A percentile compares a stretch with the other conserved stretches of the same genome.
These are phyloP conservation scores for Brettanomyces anomalus DNA, from an alignment of 805 yeast genomes.

Conservation along the genomic window DNA sequence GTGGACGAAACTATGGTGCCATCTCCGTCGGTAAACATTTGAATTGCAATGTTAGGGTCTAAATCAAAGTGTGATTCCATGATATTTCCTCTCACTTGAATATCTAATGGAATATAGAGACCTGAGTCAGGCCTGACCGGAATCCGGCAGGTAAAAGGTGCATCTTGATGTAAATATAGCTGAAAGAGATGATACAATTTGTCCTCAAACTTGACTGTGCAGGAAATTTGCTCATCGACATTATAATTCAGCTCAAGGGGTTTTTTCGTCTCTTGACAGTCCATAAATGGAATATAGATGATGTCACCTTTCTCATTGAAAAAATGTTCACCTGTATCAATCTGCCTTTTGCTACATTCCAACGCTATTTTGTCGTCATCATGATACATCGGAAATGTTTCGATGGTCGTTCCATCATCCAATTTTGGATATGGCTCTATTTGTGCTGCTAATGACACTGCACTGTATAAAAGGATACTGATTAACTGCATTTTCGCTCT, in stretches of 20 bases:
- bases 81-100: slow-evolving; percentile 58
- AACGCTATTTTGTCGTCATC: slow-evolving; percentile 36
- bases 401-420: slow-evolving; percentile 9
- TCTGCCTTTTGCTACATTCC: slow-evolving; percentile 58
- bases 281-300: slow-evolving; percentile 49
- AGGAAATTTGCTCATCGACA: slow-evolving; percentile 40
- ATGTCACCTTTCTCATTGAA: slow-evolving; percentile 55
- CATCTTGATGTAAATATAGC: slow-evolving; percentile 68
- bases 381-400: slow-evolving; percentile 12
- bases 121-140: slow-evolving; percentile 39
- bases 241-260: slow-evolving; percentile 52
- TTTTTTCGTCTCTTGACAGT: slow-evolving; percentile 54
- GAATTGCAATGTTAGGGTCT: slow-evolving; percentile 46
- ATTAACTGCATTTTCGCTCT: no score
- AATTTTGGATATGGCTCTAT: slow-evolving; percentile 20
- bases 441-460: slow-evolving; percentile 5
- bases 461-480: neutral
- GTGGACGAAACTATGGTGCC: slow-evolving; percentile 41
- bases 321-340: slow-evolving; percentile 69
- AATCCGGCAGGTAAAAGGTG: slow-evolving; percentile 61
- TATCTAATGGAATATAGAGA: slow-evolving; percentile 47
- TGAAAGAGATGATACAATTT: slow-evolving; percentile 66
- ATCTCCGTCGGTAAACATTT: slow-evolving; percentile 28
- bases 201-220: slow-evolving; percentile 56
- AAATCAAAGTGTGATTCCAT: slow-evolving; percentile 62